A percentile compares a stretch with the other conserved stretches of the same genome.
Conservation (phyloP, 345 rosid species). For the Lepidium sativum region DNA sequence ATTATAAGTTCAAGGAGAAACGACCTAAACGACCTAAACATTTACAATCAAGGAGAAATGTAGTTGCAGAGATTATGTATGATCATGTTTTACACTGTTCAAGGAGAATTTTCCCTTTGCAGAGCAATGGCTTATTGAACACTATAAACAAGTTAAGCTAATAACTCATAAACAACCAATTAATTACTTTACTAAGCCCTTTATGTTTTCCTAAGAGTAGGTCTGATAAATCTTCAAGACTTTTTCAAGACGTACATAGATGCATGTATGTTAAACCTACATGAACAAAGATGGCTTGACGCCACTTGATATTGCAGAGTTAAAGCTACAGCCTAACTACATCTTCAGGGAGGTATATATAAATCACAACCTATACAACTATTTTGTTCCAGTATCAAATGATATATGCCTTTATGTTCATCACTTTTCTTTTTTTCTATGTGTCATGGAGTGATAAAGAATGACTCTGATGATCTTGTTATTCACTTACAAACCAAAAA, state of each 20-base stretch:
- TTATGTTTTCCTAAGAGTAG: background rate
- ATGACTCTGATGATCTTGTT: background rate
- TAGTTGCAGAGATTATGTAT: background rate
- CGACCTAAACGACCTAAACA: background rate
- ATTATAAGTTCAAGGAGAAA: background rate
- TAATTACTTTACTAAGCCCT: constrained; percentile 4
- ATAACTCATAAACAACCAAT: background rate
- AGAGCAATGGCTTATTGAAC: background rate
- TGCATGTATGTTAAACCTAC: too few species aligned
- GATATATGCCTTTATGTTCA: background rate
- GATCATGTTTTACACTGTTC: background rate
- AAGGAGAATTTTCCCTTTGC: background rate
- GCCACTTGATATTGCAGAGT: background rate
- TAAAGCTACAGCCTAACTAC: background rate
- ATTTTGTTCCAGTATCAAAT: background rate
- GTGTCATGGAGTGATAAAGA: background rate
- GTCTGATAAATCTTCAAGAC: background rate
- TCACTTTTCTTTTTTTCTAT: background rate
- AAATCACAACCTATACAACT: background rate
- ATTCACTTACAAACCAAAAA: background rate
- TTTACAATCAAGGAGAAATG: background rate
- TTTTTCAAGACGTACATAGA: too few species aligned
- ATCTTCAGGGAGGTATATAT: background rate
- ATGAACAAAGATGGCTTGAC: background rate
- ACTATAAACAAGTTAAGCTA: background rate